Percentiles rank a stretch among this genome's conserved stretches.
phyloP scores from a whole-genome alignment of 352 stramenopile genomes.

The Phytophthora tubulina region DNA sequence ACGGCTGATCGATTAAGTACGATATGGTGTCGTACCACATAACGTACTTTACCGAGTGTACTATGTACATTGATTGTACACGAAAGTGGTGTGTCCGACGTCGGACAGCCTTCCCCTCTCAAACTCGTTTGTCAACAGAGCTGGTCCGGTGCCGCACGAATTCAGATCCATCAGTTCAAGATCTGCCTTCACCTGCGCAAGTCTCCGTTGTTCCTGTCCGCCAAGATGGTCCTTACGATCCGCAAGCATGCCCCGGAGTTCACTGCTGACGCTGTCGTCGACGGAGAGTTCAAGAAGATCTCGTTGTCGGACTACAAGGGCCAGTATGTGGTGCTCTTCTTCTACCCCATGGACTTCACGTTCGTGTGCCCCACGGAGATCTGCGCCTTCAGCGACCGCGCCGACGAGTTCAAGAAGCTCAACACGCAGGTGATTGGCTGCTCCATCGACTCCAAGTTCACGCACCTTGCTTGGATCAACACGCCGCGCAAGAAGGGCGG shows the following conservation, averaged over 20 bases:
- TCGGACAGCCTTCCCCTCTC: constrained; percentile 17
- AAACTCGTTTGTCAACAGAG: constrained; percentile 7
- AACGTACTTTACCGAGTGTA: neutral
- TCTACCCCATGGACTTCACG: constrained; percentile 93
- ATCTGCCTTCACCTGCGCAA: constrained; percentile 18
- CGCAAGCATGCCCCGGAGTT: constrained; percentile 77
- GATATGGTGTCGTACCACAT: neutral
- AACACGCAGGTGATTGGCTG: constrained; percentile 77
- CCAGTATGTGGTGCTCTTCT: constrained; percentile 94
- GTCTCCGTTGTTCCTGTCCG: neutral
- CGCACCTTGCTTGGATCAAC: constrained; percentile 92
- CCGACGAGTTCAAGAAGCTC: constrained; percentile 84
- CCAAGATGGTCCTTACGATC: constrained; percentile 70
- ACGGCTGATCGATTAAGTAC: constrained; percentile 2
- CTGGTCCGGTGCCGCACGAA: neutral
- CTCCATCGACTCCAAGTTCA: constrained; percentile 91
- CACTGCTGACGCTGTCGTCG: constrained; percentile 80
- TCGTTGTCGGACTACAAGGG: constrained; percentile 89
- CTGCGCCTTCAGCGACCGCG: constrained; percentile 87
- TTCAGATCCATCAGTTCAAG: constrained; percentile 23
- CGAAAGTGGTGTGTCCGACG: constrained; percentile 22
- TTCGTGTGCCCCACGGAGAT: constrained; percentile 95
- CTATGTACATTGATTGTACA: neutral
- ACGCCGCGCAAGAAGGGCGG: constrained; percentile 91
- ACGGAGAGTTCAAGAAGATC: constrained; percentile 87